Evolutionary conservation across 352 stramenopile species (phyloP), one percentile per base, ranked within the genome.

Genomic region (Phytophthora sansomeana): DNA sequence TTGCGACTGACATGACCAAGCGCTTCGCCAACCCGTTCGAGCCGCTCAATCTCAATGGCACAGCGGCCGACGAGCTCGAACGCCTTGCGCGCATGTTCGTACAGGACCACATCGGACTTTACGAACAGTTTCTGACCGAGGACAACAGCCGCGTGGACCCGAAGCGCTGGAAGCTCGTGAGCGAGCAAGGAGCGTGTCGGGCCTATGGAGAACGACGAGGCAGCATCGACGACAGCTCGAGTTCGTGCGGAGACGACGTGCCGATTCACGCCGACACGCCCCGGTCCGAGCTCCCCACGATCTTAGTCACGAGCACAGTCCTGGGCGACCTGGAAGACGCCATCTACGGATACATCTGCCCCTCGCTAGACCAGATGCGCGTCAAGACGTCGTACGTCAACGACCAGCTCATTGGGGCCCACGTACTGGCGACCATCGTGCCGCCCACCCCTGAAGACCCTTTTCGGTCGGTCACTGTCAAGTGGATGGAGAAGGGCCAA

Each of bases 401-500:
- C 17, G 69, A 84, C 59, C 62, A 75, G 14, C 39, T 84, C 4
- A 33, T 71, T 8, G 77, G 80, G 55, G 67, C 72, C 29, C 72
- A 78, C n/a, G 75, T 88, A 8, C 55, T 88, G 21, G 59, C 72
- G 5, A 80, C 74, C 21, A 43, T 88, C 48, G 64, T 78, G 42
- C 42, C 19, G 0, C 74, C 77, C 0, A 81, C 80, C 16, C 47
- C 63, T 0, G 36, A 60, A 33, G 68, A 82, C 19, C 75, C 80
- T 26, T 86, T 85, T 47, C 69, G 67, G 1, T 52, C 68, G 39
- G 50, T 83, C 21, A 76, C 63, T 0, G 46, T 88, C 62, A 83
- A 88, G 63, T 88, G 80, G 80, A 57, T 85, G 32, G 80, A 83
- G 33, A 78, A 70, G n/a, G 72, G 67, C 24, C 63, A 72, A 48